Base-by-base conservation (phyloP, 2,329 filamentous ascomycete genomes). In the Alternaria arborescens region DNA sequence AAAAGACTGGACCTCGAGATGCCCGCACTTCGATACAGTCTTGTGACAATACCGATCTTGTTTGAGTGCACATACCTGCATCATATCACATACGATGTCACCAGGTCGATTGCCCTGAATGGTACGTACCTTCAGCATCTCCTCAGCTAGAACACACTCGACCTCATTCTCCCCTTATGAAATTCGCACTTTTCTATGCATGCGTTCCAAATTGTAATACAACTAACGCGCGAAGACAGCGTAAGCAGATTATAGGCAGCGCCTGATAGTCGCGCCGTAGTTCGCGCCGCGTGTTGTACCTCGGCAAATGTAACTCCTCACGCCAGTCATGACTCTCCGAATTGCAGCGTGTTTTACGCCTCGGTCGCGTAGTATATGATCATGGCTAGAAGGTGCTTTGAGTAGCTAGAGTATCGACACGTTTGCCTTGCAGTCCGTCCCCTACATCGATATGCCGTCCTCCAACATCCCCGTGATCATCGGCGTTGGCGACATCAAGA, bases 401-500 rank as follows among this genome's bases (percentile, higher is more conserved):
- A 1, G 20, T 4, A 24, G 1, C 5, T 16, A 36, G 14, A 36
- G 22, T 10, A 24, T 48, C 18, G 34, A 12, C 11, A 20, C 6
- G 5, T 28, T 30, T 8, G 18, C 8, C 14, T 36, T 48, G 8
- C 46, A 7, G 8, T 24, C 1, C 30, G 8, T 36, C 20, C 8
- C 1, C 3, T 24, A 5, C 24, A 16, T 6, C 46, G 7, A 24
- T 18, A 48, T 24, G 46, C 14, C 8, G 30, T 48, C 20, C 30
- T 7, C 46, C 8, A 47, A 58, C 36, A 55, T 18, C 10, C 88
- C 88, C 0, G 77, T 91, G 22, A 83, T 90, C 28, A 81, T 91
- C 51, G 88, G 88, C 30, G 85, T 90, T 0, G 87, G 82, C 55
- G 88, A 90, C 69, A 75, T 88, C 62, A 84, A 85, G 60, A 89